phyloP scores from a whole-genome alignment of 176 grass and related monocot species.

The Thinopyrum elongatum region DNA sequence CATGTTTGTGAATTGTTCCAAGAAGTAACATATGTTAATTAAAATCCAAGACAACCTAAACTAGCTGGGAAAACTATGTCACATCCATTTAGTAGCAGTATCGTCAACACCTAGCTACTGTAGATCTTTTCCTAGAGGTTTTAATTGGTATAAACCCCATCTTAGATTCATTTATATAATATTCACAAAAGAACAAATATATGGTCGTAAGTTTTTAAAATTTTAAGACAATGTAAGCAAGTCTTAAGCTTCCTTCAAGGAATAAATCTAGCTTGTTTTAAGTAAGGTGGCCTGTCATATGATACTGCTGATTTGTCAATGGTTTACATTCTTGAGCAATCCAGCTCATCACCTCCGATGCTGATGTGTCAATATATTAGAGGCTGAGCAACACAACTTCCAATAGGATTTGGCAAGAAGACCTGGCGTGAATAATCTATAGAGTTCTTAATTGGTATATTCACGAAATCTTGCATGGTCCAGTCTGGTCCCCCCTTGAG shows the following conservation, averaged over 20 bases:
- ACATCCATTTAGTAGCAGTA: background rate
- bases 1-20: background rate
- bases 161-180: background rate
- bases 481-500: background rate
- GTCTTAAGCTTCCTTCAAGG: background rate
- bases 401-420: slow-evolving; percentile 14
- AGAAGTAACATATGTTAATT: background rate
- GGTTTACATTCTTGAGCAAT: background rate
- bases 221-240: background rate
- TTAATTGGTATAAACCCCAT: background rate
- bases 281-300: background rate
- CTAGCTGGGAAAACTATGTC: background rate
- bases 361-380: slow-evolving; percentile 20
- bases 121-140: background rate
- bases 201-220: too few species aligned
- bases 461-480: background rate
- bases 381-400: background rate
- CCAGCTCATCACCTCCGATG: background rate
- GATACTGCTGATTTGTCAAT: slow-evolving; percentile 25
- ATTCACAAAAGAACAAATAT: too few species aligned
- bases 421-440: slow-evolving; percentile 18
- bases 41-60: background rate
- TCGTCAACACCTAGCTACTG: background rate
- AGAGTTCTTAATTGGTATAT: background rate
- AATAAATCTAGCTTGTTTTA: background rate